A percentile compares a stretch with the other conserved stretches of the same genome.
Conservation (phyloP, 164 flowering plant genomes). For the Umbilicus rupestris region DNA sequence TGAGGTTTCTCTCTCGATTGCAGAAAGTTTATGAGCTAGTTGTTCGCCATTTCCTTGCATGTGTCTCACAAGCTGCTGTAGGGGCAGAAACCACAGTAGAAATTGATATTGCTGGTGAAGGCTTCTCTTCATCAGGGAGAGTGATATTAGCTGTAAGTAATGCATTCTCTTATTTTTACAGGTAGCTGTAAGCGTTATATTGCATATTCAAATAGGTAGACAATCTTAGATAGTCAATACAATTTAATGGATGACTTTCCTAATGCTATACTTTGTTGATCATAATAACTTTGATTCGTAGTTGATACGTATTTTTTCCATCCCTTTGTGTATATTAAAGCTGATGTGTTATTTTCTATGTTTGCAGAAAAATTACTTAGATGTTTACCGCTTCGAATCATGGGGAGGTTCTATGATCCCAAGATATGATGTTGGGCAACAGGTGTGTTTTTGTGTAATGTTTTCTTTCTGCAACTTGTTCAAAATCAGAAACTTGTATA, state of each 20-base stretch:
- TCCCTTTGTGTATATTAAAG: background rate
- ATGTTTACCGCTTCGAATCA: conserved; percentile 80
- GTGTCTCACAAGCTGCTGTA: conserved; percentile 92
- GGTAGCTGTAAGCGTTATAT: no score
- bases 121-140: conserved; percentile 74
- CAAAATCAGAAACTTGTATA: no score
- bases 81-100: conserved; percentile 96
- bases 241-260: background rate
- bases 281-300: background rate
- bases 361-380: conserved; percentile 86
- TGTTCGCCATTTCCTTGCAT: conserved; percentile 97
- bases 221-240: background rate
- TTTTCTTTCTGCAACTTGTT: background rate
- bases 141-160: conserved; percentile 65
- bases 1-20: background rate
- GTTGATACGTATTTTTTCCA: background rate
- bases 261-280: background rate
- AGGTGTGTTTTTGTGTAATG: conserved; percentile 69
- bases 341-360: conserved; percentile 9
- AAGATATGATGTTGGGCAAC: conserved; percentile 61
- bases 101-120: conserved; percentile 92
- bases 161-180: background rate
- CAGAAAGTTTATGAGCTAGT: conserved; percentile 93
- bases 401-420: conserved; percentile 96
- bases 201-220: background rate